Conservation (phyloP, 2,329 filamentous ascomycete species). For the Cercospora zeae-maydis region DNA sequence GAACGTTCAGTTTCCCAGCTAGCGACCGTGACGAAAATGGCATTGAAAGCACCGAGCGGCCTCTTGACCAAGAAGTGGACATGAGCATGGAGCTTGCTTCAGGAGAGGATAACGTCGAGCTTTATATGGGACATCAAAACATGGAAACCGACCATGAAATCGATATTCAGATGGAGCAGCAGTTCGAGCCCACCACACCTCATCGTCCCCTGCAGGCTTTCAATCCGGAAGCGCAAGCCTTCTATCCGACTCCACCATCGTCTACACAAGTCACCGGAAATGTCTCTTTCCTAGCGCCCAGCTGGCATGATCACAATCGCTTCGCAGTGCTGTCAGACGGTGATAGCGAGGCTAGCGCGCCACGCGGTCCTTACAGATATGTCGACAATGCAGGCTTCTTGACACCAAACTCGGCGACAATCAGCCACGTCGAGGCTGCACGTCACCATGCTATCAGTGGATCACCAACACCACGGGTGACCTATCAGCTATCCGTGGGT, state of each 20-base stretch:
- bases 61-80: not conserved
- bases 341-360: not conserved
- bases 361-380: not conserved
- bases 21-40: not conserved
- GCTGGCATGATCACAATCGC: not conserved
- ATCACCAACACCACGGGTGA: not conserved
- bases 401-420: not conserved
- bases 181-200: not conserved
- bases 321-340: not conserved
- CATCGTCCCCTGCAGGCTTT: not conserved
- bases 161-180: not conserved
- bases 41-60: not conserved
- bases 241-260: not conserved
- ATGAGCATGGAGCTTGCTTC: not conserved
- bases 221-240: not conserved
- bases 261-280: not conserved
- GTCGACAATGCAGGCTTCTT: not conserved
- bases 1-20: not conserved
- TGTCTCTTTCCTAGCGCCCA: not conserved
- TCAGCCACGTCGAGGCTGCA: not conserved
- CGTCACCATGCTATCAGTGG: not conserved
- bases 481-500: not conserved
- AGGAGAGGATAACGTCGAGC: not conserved
- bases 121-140: not conserved
- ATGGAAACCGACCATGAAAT: not conserved